Evolutionary conservation across 345 rosid species (phyloP).

Genomic region (Nasturtium officinale): DNA sequence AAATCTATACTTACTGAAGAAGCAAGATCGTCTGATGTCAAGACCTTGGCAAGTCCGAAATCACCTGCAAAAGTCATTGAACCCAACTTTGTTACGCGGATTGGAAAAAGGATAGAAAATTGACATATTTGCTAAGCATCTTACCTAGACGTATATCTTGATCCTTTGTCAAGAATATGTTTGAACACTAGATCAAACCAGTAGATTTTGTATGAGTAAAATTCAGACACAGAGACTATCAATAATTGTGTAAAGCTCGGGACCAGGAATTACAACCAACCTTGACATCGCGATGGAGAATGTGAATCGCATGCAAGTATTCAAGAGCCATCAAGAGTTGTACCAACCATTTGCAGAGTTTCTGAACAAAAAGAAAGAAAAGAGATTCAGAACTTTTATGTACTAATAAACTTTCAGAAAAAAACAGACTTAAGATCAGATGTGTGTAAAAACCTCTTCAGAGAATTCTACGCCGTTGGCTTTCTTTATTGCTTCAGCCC

Average conservation of each 20-base stretch:
- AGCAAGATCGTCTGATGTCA: constrained; percentile 95
- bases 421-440: background rate
- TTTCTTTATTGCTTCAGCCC: constrained; percentile 98
- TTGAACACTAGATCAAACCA: constrained; percentile 68
- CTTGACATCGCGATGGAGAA: constrained; percentile 99
- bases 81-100: background rate
- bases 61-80: constrained; percentile 64
- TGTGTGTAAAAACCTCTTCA: constrained; percentile 58
- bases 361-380: constrained; percentile 52
- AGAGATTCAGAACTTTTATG: constrained; percentile 7
- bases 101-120: constrained; percentile 14
- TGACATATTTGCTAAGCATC: constrained; percentile 31
- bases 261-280: constrained; percentile 47
- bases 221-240: background rate
- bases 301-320: constrained; percentile 84
- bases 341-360: constrained; percentile 92
- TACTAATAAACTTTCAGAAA: background rate
- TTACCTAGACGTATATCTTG: constrained; percentile 91
- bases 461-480: constrained; percentile 71
- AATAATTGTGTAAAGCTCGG: background rate
- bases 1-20: constrained; percentile 70
- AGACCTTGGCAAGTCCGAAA: constrained; percentile 95
- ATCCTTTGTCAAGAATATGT: constrained; percentile 92
- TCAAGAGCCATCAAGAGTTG: constrained; percentile 98
- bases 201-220: constrained; percentile 18